These are phyloP conservation scores for Spencermartinsiella europaea DNA, from an alignment of 805 yeast species.

Conservation along the genomic window DNA sequence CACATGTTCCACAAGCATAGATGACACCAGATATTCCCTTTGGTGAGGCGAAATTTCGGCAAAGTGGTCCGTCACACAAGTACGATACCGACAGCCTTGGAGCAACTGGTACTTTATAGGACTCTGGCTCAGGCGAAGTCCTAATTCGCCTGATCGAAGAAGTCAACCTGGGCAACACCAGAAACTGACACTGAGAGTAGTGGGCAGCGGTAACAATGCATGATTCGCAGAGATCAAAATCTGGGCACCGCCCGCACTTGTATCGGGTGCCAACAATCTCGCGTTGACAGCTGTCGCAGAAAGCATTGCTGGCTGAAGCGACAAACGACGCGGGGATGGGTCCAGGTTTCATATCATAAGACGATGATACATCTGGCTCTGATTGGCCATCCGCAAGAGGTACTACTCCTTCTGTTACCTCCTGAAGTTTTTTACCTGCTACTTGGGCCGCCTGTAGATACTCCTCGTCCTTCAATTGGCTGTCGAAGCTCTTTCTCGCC, in stretches of 20 bases:
- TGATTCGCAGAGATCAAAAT: conserved; percentile 45
- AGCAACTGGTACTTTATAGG: background rate
- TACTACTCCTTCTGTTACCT: too few relatives aligned
- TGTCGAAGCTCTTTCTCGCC: background rate
- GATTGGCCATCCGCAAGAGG: background rate
- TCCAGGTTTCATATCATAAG: too few relatives aligned
- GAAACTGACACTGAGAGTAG: background rate
- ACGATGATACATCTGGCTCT: background rate
- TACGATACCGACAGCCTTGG: background rate
- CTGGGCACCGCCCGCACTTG: conserved; percentile 44
- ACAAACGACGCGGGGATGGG: background rate
- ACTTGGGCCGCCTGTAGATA: background rate
- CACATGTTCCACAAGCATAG: conserved; percentile 1
- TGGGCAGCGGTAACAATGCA: conserved; percentile 23
- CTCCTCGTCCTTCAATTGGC: background rate
- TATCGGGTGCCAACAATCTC: conserved; percentile 39
- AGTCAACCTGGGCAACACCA: background rate
- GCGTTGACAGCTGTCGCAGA: conserved; percentile 25
- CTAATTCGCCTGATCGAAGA: background rate
- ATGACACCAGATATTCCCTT: background rate
- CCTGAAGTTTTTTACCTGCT: too few relatives aligned
- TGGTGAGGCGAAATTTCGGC: background rate
- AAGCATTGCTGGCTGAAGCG: conserved; percentile 14
- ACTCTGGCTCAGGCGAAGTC: background rate
- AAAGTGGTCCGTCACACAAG: conserved; percentile 3